phyloP scores from a whole-genome alignment of 352 stramenopile species.

The Phytophthora sp. region DNA sequence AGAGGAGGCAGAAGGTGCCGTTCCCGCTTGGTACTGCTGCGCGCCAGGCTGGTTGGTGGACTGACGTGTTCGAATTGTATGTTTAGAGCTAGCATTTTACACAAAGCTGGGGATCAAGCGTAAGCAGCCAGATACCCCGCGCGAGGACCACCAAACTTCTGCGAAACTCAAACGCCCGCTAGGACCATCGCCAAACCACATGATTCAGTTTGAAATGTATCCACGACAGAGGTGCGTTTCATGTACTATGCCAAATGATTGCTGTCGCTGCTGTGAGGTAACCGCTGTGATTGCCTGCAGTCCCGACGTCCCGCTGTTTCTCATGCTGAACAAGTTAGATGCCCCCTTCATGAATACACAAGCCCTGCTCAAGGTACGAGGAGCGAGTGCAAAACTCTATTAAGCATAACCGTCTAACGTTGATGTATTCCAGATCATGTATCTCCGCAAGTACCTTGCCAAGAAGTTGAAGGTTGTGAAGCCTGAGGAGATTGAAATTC shows the following conservation, averaged over 20 bases:
- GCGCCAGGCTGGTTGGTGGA: background rate
- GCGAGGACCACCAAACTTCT: background rate
- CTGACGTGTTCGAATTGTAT: background rate
- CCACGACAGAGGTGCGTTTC: slow-evolving; percentile 46
- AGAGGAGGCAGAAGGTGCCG: slow-evolving; percentile 50
- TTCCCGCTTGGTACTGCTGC: background rate
- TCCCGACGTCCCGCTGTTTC: slow-evolving; percentile 48
- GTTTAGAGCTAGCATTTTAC: slow-evolving; percentile 52
- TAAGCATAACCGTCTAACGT: no score
- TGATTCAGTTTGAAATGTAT: slow-evolving; percentile 55
- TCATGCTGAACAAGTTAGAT: slow-evolving; percentile 38
- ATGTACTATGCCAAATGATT: background rate
- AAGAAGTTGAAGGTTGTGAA: slow-evolving; percentile 45
- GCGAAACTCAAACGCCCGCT: slow-evolving; percentile 25
- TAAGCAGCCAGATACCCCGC: slow-evolving; percentile 38
- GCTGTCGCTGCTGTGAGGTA: background rate
- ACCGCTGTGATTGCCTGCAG: slow-evolving; percentile 24
- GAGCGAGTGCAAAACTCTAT: background rate
- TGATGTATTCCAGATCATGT: slow-evolving; percentile 44
- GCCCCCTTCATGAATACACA: slow-evolving; percentile 47
- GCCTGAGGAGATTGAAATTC: slow-evolving; percentile 61
- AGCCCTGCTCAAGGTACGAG: slow-evolving; percentile 50
- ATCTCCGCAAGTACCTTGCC: slow-evolving; percentile 68
- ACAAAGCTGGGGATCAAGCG: slow-evolving; percentile 58
- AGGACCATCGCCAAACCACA: slow-evolving; percentile 37